Evolutionary conservation across 164 flowering plant species (phyloP).

Genomic region (Houttuynia cordata): DNA sequence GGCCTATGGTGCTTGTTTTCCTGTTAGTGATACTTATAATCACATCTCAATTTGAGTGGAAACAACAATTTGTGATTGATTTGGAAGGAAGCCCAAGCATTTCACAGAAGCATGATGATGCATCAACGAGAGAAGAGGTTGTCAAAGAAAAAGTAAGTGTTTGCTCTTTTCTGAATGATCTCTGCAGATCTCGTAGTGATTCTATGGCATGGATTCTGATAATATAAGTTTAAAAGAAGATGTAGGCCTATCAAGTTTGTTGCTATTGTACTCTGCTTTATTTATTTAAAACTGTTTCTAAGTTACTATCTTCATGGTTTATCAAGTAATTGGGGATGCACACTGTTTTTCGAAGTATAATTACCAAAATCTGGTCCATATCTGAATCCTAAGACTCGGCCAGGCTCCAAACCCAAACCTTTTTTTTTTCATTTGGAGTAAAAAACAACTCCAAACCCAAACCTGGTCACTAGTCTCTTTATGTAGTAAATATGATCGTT

Average conservation of each 20-base stretch:
- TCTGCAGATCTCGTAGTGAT: neutral
- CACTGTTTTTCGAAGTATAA: no score
- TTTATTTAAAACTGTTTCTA: no score
- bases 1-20: conserved; percentile 64
- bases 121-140: conserved; percentile 47
- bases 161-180: neutral
- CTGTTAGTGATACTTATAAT: conserved; percentile 52
- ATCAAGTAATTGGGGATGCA: no score
- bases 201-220: neutral
- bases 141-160: conserved; percentile 67
- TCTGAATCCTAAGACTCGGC: no score
- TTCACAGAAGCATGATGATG: conserved; percentile 41
- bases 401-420: neutral
- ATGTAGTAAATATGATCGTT: no score
- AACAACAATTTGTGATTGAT: conserved; percentile 54
- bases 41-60: conserved; percentile 91
- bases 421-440: no score
- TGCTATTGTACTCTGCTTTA: no score
- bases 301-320: no score
- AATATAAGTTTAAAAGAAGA: neutral
- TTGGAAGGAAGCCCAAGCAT: conserved; percentile 30
- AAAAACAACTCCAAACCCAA: no score
- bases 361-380: no score
- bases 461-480: neutral
- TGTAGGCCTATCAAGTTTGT: no score